Conservation (phyloP, 2,329 filamentous ascomycete genomes). For the Capronia americana region DNA sequence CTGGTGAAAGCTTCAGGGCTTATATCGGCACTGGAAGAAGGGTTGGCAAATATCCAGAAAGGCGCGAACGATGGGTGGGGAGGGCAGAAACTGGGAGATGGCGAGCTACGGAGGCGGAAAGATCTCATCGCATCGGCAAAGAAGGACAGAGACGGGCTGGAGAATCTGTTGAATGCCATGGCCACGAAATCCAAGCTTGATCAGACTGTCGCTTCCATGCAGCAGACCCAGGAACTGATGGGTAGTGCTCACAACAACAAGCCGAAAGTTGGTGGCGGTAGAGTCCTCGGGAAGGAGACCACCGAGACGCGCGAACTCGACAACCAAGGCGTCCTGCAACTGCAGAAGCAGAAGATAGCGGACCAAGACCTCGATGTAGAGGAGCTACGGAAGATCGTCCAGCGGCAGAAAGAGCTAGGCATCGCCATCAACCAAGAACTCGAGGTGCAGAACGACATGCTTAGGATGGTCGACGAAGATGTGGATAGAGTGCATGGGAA, state of each 20-base stretch:
- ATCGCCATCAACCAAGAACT: slow-evolving; percentile 68
- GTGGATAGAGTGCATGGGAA: slow-evolving; percentile 56
- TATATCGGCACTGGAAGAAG: slow-evolving; percentile 63
- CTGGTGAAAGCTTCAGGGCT: slow-evolving; percentile 63
- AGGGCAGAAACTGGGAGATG: slow-evolving; percentile 59
- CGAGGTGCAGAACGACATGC: slow-evolving; percentile 65
- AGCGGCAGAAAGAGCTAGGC: slow-evolving; percentile 67
- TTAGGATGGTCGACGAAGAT: slow-evolving; percentile 66
- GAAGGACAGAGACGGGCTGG: slow-evolving; percentile 68
- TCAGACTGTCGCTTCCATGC: slow-evolving; percentile 53
- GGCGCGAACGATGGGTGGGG: slow-evolving; percentile 38
- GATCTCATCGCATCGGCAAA: slow-evolving; percentile 63
- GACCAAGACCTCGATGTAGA: slow-evolving; percentile 67
- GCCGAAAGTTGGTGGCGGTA: slow-evolving; percentile 53
- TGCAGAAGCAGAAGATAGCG: slow-evolving; percentile 67
- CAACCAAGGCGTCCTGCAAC: slow-evolving; percentile 67
- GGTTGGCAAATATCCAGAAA: slow-evolving; percentile 53
- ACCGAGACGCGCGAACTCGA: slow-evolving; percentile 67
- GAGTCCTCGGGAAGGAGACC: slow-evolving; percentile 63
- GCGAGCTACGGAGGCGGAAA: slow-evolving; percentile 64
- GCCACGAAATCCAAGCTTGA: slow-evolving; percentile 57
- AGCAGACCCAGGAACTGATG: slow-evolving; percentile 54
- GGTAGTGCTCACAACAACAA: slow-evolving; percentile 24
- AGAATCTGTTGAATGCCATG: slow-evolving; percentile 66
- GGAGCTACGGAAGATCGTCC: slow-evolving; percentile 63